Base-by-base conservation (phyloP, 2,329 filamentous ascomycete species). In the Calonectria hawksworthii region DNA sequence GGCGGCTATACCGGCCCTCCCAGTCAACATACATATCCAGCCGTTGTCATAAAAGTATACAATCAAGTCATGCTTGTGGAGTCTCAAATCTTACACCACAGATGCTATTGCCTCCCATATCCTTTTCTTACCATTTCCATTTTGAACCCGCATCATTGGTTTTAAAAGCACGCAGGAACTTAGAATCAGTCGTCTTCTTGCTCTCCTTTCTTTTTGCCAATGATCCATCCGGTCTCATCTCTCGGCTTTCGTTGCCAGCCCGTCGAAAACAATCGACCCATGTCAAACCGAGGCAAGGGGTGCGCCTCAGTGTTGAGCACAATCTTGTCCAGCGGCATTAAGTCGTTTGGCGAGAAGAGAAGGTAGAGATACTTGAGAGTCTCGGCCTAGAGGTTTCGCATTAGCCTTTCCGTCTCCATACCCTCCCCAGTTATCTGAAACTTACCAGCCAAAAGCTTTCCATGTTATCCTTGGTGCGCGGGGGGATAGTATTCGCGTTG, bases 311-410 rank as follows among this genome's bases (percentile, higher is more conserved):
- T 99, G 84, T 99, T 99, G 83, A 99, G 93, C 50, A 99, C 96
- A 32, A 98, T 89, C 80, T 96, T 92, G 80, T 97, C 94, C 38
- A 99, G 89, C 2, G 96, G 95, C 52, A 99, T 88, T 47, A 98
- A 86, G 75, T 98, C 94, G 77, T 93, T 89, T 5, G 94, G 93
- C 3, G 95, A 96, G 86, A 99, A 99, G 41, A 99, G 89, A 51
- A 99, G 91, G 85, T 98, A 99, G 84, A 99, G 94, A 84, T 99
- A 99, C 86, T 99, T 99, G 56, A 99, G 89, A 28, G 97, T 99
- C 87, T 99, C 97, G 61, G 97, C 96, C 94, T 95, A 73, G 30
- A n/a, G 10, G 51, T 54, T 52, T 23, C 38, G 41, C 30, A 75
- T 80, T 69, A 82, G 77, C 36, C 52, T 41, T 65, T 34, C 65